Evolutionary conservation across 257 asterid species (phyloP).

Genomic region (Cordia subcordata): DNA sequence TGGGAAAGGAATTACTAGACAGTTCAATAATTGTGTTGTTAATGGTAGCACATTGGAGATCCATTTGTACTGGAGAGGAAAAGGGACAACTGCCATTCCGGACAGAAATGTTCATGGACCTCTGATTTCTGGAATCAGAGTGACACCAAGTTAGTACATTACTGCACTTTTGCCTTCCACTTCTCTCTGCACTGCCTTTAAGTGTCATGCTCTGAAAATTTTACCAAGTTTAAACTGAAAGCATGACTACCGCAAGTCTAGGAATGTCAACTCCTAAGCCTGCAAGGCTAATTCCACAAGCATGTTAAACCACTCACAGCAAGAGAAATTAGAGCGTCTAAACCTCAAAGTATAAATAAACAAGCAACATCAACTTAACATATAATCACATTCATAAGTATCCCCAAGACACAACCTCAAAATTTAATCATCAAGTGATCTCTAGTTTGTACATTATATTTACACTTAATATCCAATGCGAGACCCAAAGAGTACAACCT

Average conservation of each 20-base stretch:
- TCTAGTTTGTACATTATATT: no score
- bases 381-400: no score
- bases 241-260: slow-evolving; percentile 26
- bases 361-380: no score
- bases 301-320: no score
- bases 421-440: no score
- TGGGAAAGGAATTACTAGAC: slow-evolving; percentile 35
- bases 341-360: no score
- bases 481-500: no score
- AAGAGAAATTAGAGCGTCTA: no score
- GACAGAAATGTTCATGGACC: slow-evolving; percentile 66
- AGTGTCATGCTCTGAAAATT: background rate
- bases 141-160: slow-evolving; percentile 55
- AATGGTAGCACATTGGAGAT: slow-evolving; percentile 57
- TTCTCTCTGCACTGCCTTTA: background rate
- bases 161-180: background rate
- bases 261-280: no score
- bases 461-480: no score
- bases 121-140: slow-evolving; percentile 62
- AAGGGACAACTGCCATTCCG: slow-evolving; percentile 71
- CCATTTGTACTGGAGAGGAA: slow-evolving; percentile 79
- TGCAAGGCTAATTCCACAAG: no score
- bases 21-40: slow-evolving; percentile 31
- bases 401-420: no score
- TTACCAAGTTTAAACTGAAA: slow-evolving; percentile 9